A percentile compares a stretch with the other conserved stretches of the same genome.
These are phyloP conservation scores for Coemansia erecta DNA, from an alignment of 192 early-diverging fungal genomes.

Conservation along the genomic window DNA sequence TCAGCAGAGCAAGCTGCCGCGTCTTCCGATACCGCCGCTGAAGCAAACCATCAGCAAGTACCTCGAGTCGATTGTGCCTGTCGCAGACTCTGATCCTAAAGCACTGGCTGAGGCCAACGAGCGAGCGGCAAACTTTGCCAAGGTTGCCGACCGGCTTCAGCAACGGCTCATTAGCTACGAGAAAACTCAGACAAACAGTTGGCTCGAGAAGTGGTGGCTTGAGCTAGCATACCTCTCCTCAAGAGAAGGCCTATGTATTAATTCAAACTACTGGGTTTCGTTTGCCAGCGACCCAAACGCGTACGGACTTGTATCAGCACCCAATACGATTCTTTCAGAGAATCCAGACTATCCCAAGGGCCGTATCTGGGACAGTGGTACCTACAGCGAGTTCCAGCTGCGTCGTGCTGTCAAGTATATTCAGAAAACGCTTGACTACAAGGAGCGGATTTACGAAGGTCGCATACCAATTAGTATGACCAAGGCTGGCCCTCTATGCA, in stretches of 20 bases:
- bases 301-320: constrained; percentile 42
- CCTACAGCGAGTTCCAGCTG: constrained; percentile 75
- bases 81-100: constrained; percentile 52
- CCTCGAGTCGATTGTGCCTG: constrained; percentile 57
- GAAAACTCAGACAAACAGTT: constrained; percentile 59
- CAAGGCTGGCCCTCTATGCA: constrained; percentile 67
- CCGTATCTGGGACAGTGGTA: constrained; percentile 31
- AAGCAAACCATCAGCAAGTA: constrained; percentile 59
- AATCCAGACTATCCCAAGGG: constrained; percentile 1
- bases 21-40: constrained; percentile 64
- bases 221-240: constrained; percentile 73
- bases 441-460: constrained; percentile 62
- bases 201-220: constrained; percentile 74
- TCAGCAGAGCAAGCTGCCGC: constrained; percentile 46
- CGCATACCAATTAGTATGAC: constrained; percentile 66
- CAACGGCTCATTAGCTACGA: constrained; percentile 64
- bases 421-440: constrained; percentile 66
- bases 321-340: constrained; percentile 11
- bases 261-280: constrained; percentile 88
- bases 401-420: constrained; percentile 75
- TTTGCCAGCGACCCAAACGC: constrained; percentile 62
- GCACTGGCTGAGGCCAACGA: constrained; percentile 50
- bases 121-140: constrained; percentile 53
- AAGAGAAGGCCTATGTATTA: constrained; percentile 78
- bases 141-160: constrained; percentile 56